phyloP scores from a whole-genome alignment of 192 early-diverging fungal genomes.

The Coemansia interrupta region DNA sequence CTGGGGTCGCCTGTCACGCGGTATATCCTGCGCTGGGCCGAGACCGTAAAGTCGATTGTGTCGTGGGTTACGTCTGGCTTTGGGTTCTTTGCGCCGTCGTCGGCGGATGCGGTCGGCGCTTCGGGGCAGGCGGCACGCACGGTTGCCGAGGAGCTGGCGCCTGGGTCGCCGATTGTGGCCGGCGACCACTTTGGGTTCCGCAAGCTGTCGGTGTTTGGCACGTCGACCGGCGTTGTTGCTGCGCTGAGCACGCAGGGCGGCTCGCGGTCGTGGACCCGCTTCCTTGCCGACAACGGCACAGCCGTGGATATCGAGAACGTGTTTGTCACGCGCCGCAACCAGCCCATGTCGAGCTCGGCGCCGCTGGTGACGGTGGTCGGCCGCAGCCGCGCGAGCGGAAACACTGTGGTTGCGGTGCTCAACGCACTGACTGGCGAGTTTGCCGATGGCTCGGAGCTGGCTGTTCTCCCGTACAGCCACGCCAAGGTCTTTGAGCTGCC shows the following conservation, averaged over 20 bases:
- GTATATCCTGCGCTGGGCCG: conserved; percentile 62
- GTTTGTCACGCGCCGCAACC: conserved; percentile 29
- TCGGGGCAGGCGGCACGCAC: conserved; percentile 7
- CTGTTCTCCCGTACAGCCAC: conserved; percentile 32
- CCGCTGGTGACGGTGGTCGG: conserved; percentile 41
- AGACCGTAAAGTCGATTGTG: conserved; percentile 38
- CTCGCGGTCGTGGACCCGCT: conserved; percentile 73
- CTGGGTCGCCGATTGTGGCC: conserved; percentile 6
- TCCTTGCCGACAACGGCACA: conserved; percentile 28
- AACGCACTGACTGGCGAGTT: conserved; percentile 36
- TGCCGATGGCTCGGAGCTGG: not conserved
- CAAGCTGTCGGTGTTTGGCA: conserved; percentile 81
- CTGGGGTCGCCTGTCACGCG: conserved; percentile 58
- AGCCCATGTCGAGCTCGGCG: conserved; percentile 24
- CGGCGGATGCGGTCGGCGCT: not conserved
- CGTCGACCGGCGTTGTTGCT: conserved; percentile 74
- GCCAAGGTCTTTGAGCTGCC: conserved; percentile 61
- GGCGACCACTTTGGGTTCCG: conserved; percentile 70
- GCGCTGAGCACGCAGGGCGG: conserved; percentile 81
- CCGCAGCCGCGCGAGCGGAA: conserved; percentile 13
- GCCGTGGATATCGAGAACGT: conserved; percentile 25
- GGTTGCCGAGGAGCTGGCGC: conserved; percentile 6
- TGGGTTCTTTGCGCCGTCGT: conserved; percentile 32
- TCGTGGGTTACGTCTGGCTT: conserved; percentile 52
- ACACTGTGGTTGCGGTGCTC: conserved; percentile 28